Percentiles rank a stretch among this genome's conserved stretches.
phyloP scores from a whole-genome alignment of 345 rosid genomes.

The Eucalyptus lansdowneana region DNA sequence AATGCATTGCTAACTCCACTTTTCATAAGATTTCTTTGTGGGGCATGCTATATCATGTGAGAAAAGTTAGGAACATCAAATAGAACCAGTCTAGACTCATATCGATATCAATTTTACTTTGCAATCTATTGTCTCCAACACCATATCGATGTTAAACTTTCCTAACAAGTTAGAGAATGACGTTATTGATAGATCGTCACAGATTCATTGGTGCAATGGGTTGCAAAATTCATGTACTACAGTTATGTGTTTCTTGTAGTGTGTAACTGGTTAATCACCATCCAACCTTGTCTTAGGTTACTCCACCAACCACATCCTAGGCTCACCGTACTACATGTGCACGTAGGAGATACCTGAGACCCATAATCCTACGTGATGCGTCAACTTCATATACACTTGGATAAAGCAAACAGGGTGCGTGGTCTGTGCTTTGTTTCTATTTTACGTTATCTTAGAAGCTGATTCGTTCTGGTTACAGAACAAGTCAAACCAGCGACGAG shows the following conservation, averaged over 20 bases:
- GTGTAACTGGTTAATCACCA: not conserved
- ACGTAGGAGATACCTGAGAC: not conserved
- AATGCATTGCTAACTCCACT: not conserved
- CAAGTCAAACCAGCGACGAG: not conserved
- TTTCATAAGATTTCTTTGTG: not conserved
- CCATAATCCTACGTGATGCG: not conserved
- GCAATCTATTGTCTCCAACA: not conserved
- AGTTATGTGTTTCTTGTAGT: not conserved
- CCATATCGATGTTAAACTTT: not conserved
- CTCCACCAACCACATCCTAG: not conserved
- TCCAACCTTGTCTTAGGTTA: not conserved
- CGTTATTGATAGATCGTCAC: fast-evolving
- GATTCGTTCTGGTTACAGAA: not conserved
- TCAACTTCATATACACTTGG: not conserved
- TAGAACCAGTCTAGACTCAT: not conserved
- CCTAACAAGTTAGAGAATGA: not conserved
- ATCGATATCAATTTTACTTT: not conserved
- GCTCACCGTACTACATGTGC: not conserved
- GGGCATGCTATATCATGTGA: not conserved
- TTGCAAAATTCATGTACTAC: not conserved
- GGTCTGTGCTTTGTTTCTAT: not conserved
- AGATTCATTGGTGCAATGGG: not conserved
- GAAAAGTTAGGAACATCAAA: not conserved
- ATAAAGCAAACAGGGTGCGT: not conserved
- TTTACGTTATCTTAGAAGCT: not conserved